phyloP scores from a whole-genome alignment of 2,329 filamentous ascomycete species.

The Xylariaceae sp. region DNA sequence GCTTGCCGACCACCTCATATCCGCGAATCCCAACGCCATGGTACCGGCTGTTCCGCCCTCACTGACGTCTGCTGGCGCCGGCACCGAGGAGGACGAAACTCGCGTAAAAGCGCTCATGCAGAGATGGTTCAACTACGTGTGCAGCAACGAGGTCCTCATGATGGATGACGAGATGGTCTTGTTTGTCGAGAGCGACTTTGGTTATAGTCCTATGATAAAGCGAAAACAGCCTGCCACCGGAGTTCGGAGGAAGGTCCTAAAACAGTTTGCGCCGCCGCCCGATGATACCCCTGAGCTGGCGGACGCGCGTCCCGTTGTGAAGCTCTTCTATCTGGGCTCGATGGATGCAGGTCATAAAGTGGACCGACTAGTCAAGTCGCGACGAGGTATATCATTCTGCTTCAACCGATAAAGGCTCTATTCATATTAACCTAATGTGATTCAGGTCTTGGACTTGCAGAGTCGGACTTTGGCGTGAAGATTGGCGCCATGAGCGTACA shows the following conservation, averaged over 20 bases:
- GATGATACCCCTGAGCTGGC: slow-evolving; percentile 95
- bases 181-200: slow-evolving; percentile 98
- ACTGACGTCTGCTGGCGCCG: slow-evolving; percentile 88
- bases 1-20: slow-evolving; percentile 91
- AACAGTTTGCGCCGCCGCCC: slow-evolving; percentile 95
- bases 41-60: slow-evolving; percentile 93
- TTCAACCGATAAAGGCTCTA: slow-evolving; percentile 3
- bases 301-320: slow-evolving; percentile 83
- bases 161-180: slow-evolving; percentile 95
- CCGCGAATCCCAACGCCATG: slow-evolving; percentile 92
- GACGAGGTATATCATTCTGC: slow-evolving; percentile 61
- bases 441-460: slow-evolving; percentile 78
- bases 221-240: slow-evolving; percentile 97
- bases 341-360: slow-evolving; percentile 99
- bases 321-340: slow-evolving; percentile 88
- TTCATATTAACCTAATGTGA: slow-evolving; percentile 21
- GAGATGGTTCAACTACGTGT: slow-evolving; percentile 91
- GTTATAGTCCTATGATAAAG: slow-evolving; percentile 91
- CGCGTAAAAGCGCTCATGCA: slow-evolving; percentile 87
- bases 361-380: slow-evolving; percentile 85
- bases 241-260: slow-evolving; percentile 88
- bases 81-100: slow-evolving; percentile 90
- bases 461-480: slow-evolving; percentile 91
- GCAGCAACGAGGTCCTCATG: slow-evolving; percentile 86
- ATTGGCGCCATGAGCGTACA: slow-evolving; percentile 80